Base-by-base conservation (phyloP, 73 alveolate species). In the Paramecium caudatum region DNA sequence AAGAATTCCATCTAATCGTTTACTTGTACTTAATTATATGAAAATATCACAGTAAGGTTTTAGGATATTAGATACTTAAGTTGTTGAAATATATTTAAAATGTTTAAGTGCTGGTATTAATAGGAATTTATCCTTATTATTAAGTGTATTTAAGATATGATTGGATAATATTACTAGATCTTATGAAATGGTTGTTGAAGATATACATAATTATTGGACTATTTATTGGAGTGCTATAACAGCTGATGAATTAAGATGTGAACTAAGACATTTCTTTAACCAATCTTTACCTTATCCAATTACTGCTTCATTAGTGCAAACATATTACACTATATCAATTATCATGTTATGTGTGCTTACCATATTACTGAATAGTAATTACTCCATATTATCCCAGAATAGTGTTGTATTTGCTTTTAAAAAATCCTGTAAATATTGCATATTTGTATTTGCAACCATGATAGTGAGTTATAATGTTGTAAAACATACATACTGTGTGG, bases 91-190 rank as follows among this genome's bases (percentile, higher is more conserved):
- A 39, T 41, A 37, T 13, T 74, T 74, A 27, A 39, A 74, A 74
- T 74, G 88, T 23, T 74, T 74, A 3, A 74, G 21, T 0, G 68
- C 88, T 74, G 88, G 32, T 68, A 74, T 74, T 15, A 74, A 12
- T 10, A 74, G 21, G 19, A 74, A 41, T 10, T 74, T 74, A 13
- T 74, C 30, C 12, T 41, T 45, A 3, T 39, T 2, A 8, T 41
- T 41, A 34, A 41, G 21, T 21, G 43, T 19, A 9, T 74, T 37
- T 10, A 74, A 45, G 9, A 74, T 74, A 3, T n/a, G 7, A 37
- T 37, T 17, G 6, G 88, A 74, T 36, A 39, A 47, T 10, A 39
- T 5, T 12, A 39, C 15, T 0, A 74, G 30, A 21, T 74, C 69
- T 4, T 41, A 7, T 4, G 62, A 23, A 8, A 39, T 74, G 5